Conservation (phyloP, 805 yeast species). For the Schwanniomyces yamadae region DNA sequence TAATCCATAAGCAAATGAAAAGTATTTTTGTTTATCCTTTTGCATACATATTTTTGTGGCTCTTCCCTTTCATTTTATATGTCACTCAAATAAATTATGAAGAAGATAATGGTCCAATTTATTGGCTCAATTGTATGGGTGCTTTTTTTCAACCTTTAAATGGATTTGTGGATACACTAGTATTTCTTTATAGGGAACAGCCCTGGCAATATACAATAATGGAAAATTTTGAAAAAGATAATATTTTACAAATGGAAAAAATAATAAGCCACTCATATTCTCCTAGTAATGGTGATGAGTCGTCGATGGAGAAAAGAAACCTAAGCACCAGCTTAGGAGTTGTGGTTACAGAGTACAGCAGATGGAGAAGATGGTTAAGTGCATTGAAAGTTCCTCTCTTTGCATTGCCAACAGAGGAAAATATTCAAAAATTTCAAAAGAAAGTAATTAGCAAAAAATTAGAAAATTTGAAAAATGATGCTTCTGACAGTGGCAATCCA, state of each 20-base stretch:
- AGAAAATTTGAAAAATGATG: conserved; percentile 6
- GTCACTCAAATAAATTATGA: conserved; percentile 54
- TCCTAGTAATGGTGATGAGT: conserved; percentile 26
- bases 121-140: conserved; percentile 65
- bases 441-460: conserved; percentile 15
- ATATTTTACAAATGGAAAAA: conserved; percentile 25
- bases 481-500: conserved; percentile 3
- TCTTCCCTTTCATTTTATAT: conserved; percentile 71
- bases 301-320: too few species aligned
- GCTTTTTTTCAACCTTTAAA: conserved; percentile 79
- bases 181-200: conserved; percentile 71
- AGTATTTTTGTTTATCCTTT: conserved; percentile 81
- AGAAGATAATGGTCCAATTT: conserved; percentile 47
- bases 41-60: conserved; percentile 78
- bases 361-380: conserved; percentile 41
- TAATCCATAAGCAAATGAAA: conserved; percentile 75
- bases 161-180: conserved; percentile 74
- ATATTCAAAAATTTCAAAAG: conserved; percentile 20
- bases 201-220: conserved; percentile 65
- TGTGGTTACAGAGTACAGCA: conserved; percentile 27
- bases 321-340: conserved; percentile 28
- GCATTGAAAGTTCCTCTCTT: conserved; percentile 45
- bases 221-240: conserved; percentile 37
- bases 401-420: conserved; percentile 40
- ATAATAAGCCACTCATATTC: conserved; percentile 17